These are phyloP conservation scores for Aspergillus carbonarius DNA, from an alignment of 2,329 filamentous ascomycete genomes.

Conservation along the genomic window DNA sequence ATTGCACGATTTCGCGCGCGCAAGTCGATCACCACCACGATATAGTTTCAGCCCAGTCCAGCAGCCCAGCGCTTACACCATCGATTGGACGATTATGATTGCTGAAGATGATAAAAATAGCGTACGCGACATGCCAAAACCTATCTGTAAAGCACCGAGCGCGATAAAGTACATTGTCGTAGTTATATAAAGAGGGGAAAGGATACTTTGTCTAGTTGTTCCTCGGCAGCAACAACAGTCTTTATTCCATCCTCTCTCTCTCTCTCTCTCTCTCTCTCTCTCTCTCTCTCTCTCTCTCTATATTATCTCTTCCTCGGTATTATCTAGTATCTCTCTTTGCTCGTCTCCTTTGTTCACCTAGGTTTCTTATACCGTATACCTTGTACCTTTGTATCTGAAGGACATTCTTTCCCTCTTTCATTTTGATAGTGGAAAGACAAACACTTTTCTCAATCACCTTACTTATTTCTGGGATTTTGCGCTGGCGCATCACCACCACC, in stretches of 20 bases:
- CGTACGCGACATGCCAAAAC: too few relatives aligned
- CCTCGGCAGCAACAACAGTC: neutral
- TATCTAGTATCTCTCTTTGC: conserved; percentile 10
- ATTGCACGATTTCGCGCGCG: neutral
- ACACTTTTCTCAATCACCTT: neutral
- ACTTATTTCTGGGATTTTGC: neutral
- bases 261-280: conserved; percentile 6
- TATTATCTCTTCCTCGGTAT: too few relatives aligned
- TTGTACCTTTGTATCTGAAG: too few relatives aligned
- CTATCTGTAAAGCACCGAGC: neutral
- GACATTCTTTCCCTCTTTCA: neutral
- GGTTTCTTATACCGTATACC: neutral
- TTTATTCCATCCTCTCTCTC: conserved; percentile 9
- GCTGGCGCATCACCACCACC: conserved; percentile 17
- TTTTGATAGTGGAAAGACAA: neutral
- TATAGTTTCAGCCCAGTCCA: neutral
- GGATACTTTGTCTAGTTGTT: neutral
- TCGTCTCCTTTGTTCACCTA: neutral
- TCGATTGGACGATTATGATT: neutral
- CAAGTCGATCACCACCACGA: neutral
- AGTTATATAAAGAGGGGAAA: neutral
- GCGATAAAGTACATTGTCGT: too few relatives aligned
- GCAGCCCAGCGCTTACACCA: neutral
- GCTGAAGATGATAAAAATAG: conserved; percentile 7
- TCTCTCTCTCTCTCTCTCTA: neutral